Percentiles rank a stretch among this genome's conserved stretches.
These are phyloP conservation scores for Suillus fuscotomentosus DNA, from an alignment of 768 basidiomycete genomes.

Conservation along the genomic window DNA sequence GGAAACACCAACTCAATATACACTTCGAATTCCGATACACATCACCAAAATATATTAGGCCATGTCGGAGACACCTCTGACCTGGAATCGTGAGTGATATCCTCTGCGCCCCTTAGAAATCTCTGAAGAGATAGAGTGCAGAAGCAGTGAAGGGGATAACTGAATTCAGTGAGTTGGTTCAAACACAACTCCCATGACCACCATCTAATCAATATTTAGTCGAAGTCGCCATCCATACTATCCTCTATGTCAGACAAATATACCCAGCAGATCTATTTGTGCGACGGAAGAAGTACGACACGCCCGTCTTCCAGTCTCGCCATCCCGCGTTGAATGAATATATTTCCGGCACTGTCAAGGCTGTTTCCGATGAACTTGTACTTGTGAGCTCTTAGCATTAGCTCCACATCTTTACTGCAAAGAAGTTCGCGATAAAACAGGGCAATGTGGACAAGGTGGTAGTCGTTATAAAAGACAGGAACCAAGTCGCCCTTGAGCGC, in stretches of 20 bases:
- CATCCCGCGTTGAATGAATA: constrained; percentile 88
- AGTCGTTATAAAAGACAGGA: constrained; percentile 80
- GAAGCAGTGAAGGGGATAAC: constrained; percentile 64
- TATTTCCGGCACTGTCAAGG: constrained; percentile 83
- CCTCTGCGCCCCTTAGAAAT: not conserved
- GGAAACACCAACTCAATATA: not conserved
- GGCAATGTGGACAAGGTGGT: constrained; percentile 79
- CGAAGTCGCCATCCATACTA: constrained; percentile 90
- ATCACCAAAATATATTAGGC: not conserved
- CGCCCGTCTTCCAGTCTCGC: constrained; percentile 90
- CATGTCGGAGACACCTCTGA: constrained; percentile 31
- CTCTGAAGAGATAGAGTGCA: constrained; percentile 25
- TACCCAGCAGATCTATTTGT: constrained; percentile 90
- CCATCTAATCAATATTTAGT: constrained; percentile 47
- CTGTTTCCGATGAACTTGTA: constrained; percentile 74
- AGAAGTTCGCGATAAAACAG: constrained; percentile 35
- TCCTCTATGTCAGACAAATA: constrained; percentile 86
- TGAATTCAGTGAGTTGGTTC: constrained; percentile 61
- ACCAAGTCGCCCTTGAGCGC: constrained; percentile 81
- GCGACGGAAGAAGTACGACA: constrained; percentile 85
- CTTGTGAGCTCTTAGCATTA: constrained; percentile 40
- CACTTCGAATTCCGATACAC: not conserved
- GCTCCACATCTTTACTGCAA: not conserved
- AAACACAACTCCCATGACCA: not conserved
- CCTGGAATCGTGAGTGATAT: constrained; percentile 36